These are phyloP conservation scores for Golubevia sp. DNA, from an alignment of 1,284 basidiomycete genomes.

Conservation along the genomic window DNA sequence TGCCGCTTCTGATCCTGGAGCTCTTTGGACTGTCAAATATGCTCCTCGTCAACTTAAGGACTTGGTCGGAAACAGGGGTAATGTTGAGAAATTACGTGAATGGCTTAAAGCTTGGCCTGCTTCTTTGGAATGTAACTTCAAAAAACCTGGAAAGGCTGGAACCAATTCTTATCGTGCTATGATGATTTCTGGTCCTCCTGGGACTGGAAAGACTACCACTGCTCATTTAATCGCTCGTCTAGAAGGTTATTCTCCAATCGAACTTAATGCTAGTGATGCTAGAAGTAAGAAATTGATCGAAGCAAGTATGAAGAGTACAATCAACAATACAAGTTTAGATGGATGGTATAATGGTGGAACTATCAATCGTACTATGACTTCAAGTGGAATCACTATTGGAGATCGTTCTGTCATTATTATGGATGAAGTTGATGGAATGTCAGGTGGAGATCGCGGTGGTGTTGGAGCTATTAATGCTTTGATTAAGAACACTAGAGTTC, in stretches of 20 bases:
- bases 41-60: constrained; percentile 86
- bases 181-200: constrained; percentile 88
- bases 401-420: constrained; percentile 88
- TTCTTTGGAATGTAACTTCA: constrained; percentile 65
- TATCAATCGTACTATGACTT: constrained; percentile 67
- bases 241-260: constrained; percentile 87
- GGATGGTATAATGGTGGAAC: constrained; percentile 71
- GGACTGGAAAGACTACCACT: constrained; percentile 96
- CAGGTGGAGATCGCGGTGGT: constrained; percentile 92
- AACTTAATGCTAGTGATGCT: constrained; percentile 93
- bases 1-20: constrained; percentile 5
- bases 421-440: constrained; percentile 99
- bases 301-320: constrained; percentile 64
- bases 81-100: constrained; percentile 81
- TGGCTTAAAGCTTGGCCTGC: constrained; percentile 83
- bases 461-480: constrained; percentile 88
- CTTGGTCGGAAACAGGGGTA: constrained; percentile 90
- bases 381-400: constrained; percentile 74
- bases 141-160: constrained; percentile 89
- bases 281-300: constrained; percentile 96
- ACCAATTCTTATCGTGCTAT: constrained; percentile 86
- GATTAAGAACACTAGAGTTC: constrained; percentile 94
- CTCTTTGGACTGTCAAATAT: constrained; percentile 92
- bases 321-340: constrained; percentile 73
- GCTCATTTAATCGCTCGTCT: constrained; percentile 88